These are phyloP conservation scores for Phytophthora hybrid DNA, from an alignment of 352 stramenopile species.

Conservation along the genomic window DNA sequence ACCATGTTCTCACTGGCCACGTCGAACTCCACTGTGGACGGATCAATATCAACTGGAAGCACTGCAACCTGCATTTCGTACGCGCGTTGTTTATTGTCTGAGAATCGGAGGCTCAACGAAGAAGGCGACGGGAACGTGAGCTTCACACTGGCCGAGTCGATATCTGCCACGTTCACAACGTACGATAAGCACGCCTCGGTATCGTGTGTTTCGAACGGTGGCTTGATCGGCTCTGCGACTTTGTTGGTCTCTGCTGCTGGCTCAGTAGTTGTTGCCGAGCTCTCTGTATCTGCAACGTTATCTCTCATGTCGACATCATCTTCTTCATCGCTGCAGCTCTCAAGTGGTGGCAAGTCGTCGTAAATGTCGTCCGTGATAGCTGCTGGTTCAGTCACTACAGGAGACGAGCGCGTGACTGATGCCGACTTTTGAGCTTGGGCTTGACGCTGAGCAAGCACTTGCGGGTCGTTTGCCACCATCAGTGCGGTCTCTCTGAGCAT, in stretches of 20 bases:
- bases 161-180: slow-evolving; percentile 49
- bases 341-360: slow-evolving; percentile 63
- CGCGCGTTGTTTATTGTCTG: slow-evolving; percentile 2
- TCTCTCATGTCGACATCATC: slow-evolving; percentile 17
- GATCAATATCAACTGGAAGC: slow-evolving; percentile 43
- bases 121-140: slow-evolving; percentile 47
- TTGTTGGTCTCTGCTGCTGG: background rate
- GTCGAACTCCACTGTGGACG: slow-evolving; percentile 46
- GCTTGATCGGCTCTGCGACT: slow-evolving; percentile 12
- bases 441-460: slow-evolving; percentile 31
- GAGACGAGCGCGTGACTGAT: background rate
- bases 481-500: slow-evolving; percentile 71
- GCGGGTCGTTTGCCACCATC: slow-evolving; percentile 74
- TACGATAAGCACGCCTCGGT: slow-evolving; percentile 60
- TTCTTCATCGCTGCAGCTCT: slow-evolving; percentile 68
- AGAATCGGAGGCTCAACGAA: slow-evolving; percentile 49
- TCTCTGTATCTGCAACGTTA: slow-evolving; percentile 18
- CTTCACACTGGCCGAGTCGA: slow-evolving; percentile 50
- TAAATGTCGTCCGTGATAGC: slow-evolving; percentile 35
- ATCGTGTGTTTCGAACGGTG: slow-evolving; percentile 53
- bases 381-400: slow-evolving; percentile 22
- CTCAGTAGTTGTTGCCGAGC: slow-evolving; percentile 1
- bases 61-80: slow-evolving; percentile 51
- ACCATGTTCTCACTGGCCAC: slow-evolving; percentile 80
- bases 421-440: background rate